Evolutionary conservation across 176 grass and related monocot species (phyloP).

Genomic region (Carex cristatella): DNA sequence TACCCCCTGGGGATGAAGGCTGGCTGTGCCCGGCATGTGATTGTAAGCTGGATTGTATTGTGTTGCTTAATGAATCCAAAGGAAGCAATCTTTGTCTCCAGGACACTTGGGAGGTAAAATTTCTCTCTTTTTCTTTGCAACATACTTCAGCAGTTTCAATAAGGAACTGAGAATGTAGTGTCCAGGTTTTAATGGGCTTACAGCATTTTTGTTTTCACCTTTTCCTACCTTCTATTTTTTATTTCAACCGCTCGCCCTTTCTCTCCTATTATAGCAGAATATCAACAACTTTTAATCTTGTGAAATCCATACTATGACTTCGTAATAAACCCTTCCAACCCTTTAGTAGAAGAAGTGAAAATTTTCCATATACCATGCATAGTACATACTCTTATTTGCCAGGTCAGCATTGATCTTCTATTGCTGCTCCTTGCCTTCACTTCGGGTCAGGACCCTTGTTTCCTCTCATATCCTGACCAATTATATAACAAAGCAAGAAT

Average conservation of each 20-base stretch:
- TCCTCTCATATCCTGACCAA: not conserved
- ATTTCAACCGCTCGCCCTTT: not conserved
- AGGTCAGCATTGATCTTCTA: not conserved
- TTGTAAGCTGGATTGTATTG: slow-evolving; percentile 86
- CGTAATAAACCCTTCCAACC: not conserved
- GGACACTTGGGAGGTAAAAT: slow-evolving; percentile 91
- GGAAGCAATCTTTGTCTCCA: slow-evolving; percentile 66
- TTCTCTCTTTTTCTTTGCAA: not conserved
- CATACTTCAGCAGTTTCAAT: not conserved
- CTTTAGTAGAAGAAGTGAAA: not conserved
- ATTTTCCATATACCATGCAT: not conserved
- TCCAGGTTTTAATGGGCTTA: slow-evolving; percentile 2
- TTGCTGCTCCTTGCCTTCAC: not conserved
- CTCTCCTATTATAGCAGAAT: not conserved
- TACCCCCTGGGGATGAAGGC: slow-evolving; percentile 71
- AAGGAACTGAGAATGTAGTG: not conserved
- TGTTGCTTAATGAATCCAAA: slow-evolving; percentile 81
- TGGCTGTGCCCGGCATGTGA: slow-evolving; percentile 90
- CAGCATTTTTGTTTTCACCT: not conserved
- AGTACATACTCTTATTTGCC: no score
- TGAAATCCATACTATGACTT: not conserved
- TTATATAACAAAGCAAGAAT: not conserved
- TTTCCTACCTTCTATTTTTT: not conserved
- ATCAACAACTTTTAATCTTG: not conserved
- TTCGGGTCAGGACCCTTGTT: not conserved